phyloP scores from a whole-genome alignment of 2,329 filamentous ascomycete genomes.

The Plenodomus lindquistii region DNA sequence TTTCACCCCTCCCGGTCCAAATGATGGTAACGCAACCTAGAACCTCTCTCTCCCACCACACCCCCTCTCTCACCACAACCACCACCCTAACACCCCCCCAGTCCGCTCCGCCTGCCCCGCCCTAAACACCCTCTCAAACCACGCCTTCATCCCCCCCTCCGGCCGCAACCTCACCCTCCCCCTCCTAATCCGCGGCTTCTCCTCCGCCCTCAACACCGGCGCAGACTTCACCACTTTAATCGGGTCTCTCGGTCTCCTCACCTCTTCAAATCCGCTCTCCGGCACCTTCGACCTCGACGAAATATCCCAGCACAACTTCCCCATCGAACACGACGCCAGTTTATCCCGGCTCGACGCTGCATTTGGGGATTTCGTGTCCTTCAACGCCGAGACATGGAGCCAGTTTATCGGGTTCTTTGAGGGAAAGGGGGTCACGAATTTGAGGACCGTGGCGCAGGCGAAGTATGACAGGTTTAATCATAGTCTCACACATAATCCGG shows the following conservation, averaged over 20 bases:
- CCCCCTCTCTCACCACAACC: no score
- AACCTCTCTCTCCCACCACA: no score
- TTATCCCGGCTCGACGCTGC: conserved; percentile 21
- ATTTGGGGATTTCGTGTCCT: conserved; percentile 12
- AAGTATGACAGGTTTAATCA: conserved; percentile 16
- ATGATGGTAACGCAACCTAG: conserved; percentile 10
- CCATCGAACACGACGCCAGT: conserved; percentile 25
- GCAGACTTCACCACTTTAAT: conserved; percentile 19
- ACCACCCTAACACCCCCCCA: background rate
- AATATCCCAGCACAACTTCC: conserved; percentile 20
- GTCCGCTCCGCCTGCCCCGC: conserved; percentile 21
- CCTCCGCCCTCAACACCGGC: conserved; percentile 20
- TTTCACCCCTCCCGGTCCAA: conserved; percentile 9
- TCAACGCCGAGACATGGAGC: conserved; percentile 10
- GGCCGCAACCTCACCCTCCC: conserved; percentile 21
- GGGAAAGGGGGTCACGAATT: conserved; percentile 10
- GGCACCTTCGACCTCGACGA: conserved; percentile 23
- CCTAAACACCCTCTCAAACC: conserved; percentile 22
- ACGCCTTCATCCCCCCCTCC: conserved; percentile 19
- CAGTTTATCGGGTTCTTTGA: conserved; percentile 18
- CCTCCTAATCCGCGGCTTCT: conserved; percentile 17
- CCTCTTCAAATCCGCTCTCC: conserved; percentile 15
- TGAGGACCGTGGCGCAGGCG: conserved; percentile 11
- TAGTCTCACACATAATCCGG: conserved; percentile 11
- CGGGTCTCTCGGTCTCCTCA: conserved; percentile 14